Evolutionary conservation across 2,329 filamentous ascomycete genomes (phyloP).

Genomic region (Aspergillus sp.): DNA sequence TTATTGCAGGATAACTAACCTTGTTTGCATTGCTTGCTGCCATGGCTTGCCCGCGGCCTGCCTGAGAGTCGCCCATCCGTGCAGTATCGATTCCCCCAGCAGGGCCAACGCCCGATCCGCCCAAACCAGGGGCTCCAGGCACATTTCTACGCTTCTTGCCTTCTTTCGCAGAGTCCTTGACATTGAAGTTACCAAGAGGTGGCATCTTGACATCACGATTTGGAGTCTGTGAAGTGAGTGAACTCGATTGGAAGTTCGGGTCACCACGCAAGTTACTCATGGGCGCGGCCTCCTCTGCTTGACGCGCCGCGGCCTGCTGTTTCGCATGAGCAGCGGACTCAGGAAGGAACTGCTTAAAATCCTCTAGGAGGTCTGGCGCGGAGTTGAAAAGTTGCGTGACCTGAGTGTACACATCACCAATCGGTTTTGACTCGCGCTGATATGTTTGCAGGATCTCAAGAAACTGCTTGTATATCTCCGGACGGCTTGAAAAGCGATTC

Average conservation of each 20-base stretch:
- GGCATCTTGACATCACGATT: slow-evolving; percentile 69
- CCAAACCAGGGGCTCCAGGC: slow-evolving; percentile 41
- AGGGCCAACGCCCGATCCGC: slow-evolving; percentile 35
- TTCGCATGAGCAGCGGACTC: slow-evolving; percentile 76
- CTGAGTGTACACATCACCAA: slow-evolving; percentile 96
- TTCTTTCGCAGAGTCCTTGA: slow-evolving; percentile 79
- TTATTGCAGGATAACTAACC: slow-evolving; percentile 35
- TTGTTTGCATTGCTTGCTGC: slow-evolving; percentile 51
- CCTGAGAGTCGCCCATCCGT: slow-evolving; percentile 34
- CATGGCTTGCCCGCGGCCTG: slow-evolving; percentile 33
- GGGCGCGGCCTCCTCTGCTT: slow-evolving; percentile 68
- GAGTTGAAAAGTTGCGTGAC: slow-evolving; percentile 92
- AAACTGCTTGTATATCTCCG: slow-evolving; percentile 99
- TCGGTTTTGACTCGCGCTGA: slow-evolving; percentile 95
- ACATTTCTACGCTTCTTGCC: slow-evolving; percentile 80
- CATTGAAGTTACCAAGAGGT: slow-evolving; percentile 90
- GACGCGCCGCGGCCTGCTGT: slow-evolving; percentile 58
- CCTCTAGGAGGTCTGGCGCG: slow-evolving; percentile 90
- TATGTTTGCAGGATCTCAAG: slow-evolving; percentile 98
- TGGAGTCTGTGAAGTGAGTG: slow-evolving; percentile 52
- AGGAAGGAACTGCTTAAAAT: slow-evolving; percentile 97
- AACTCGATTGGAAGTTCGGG: slow-evolving; percentile 43
- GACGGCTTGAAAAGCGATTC: slow-evolving; percentile 95
- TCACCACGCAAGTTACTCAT: slow-evolving; percentile 63
- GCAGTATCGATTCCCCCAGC: slow-evolving; percentile 30